phyloP scores from a whole-genome alignment of 768 basidiomycete genomes.

The Xerocomellus chrysenteron region DNA sequence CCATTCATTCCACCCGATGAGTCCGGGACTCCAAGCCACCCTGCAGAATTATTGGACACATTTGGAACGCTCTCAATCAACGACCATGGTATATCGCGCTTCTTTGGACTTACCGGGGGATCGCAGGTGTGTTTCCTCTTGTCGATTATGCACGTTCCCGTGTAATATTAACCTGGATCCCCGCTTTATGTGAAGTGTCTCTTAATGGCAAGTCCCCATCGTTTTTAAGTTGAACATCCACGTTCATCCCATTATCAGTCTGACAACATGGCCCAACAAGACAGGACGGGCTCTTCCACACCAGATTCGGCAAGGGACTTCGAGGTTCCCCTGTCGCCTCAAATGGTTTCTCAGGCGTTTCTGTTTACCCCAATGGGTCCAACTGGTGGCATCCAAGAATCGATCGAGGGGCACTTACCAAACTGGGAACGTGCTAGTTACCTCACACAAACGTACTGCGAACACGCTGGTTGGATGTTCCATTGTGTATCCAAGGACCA shows the following conservation, averaged over 20 bases:
- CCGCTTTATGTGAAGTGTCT: slow-evolving; percentile 30
- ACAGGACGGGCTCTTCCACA: slow-evolving; percentile 16
- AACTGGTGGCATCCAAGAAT: slow-evolving; percentile 42
- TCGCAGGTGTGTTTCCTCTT: slow-evolving; percentile 51
- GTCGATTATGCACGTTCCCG: slow-evolving; percentile 5
- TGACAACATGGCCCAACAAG: slow-evolving; percentile 19
- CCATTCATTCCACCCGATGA: slow-evolving; percentile 25
- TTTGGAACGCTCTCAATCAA: slow-evolving; percentile 62
- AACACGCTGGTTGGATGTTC: slow-evolving; percentile 53
- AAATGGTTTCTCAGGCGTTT: slow-evolving; percentile 58
- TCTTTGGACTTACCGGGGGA: slow-evolving; percentile 68
- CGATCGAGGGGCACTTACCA: slow-evolving; percentile 57
- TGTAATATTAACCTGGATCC: slow-evolving; percentile 9
- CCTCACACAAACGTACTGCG: slow-evolving; percentile 46
- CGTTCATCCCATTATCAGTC: slow-evolving; percentile 21
- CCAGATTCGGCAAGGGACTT: slow-evolving; percentile 30
- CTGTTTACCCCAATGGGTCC: slow-evolving; percentile 63
- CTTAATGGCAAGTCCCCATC: slow-evolving; percentile 29
- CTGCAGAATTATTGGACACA: slow-evolving; percentile 50
- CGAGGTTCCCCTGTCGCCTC: slow-evolving; percentile 30
- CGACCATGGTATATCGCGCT: slow-evolving; percentile 58
- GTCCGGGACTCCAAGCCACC: slow-evolving; percentile 3
- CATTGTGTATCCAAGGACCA: slow-evolving; percentile 47
- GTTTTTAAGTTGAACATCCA: not conserved
- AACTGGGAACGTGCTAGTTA: slow-evolving; percentile 46